A percentile compares a stretch with the other conserved stretches of the same genome.
Evolutionary conservation across 306 rosid genomes (phyloP).

Genomic region (Cyclanthera cordifolia): DNA sequence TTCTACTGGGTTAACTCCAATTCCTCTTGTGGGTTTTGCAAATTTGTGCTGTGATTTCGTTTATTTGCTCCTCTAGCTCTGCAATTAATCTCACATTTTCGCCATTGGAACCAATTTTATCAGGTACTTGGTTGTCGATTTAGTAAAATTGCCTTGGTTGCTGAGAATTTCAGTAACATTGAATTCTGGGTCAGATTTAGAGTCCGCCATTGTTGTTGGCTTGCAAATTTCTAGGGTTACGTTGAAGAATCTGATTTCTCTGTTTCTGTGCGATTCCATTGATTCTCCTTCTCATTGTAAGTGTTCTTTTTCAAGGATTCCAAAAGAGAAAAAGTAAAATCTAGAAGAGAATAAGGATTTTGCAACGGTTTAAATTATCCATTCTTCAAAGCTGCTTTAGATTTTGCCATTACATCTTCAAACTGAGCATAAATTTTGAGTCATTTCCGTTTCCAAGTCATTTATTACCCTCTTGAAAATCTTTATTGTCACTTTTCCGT

Average conservation of each 20-base stretch:
- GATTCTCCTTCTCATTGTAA: too few relatives aligned
- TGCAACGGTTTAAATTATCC: slow-evolving; percentile 16
- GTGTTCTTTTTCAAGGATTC: slow-evolving; percentile 16
- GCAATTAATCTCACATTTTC: background rate
- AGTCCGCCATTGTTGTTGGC: slow-evolving; percentile 14
- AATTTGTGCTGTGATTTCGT: background rate
- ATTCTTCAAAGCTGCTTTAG: slow-evolving; percentile 11
- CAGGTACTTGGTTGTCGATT: slow-evolving; percentile 42
- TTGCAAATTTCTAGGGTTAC: background rate
- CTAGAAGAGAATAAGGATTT: slow-evolving; percentile 1
- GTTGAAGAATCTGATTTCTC: slow-evolving; percentile 6
- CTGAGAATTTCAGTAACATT: background rate
- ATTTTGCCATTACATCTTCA: background rate
- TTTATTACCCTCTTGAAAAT: slow-evolving; percentile 6
- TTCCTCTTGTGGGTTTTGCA: background rate
- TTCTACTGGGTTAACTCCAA: background rate
- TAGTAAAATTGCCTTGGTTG: slow-evolving; percentile 17
- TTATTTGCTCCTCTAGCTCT: background rate
- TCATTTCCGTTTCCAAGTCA: slow-evolving; percentile 3
- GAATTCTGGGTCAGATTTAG: slow-evolving; percentile 29
- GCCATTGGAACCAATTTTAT: slow-evolving; percentile 12
- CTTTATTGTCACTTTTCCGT: slow-evolving; percentile 8
- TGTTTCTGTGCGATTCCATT: slow-evolving; percentile 4
- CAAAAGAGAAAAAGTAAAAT: slow-evolving; percentile 14
- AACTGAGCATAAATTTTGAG: slow-evolving; percentile 1